phyloP scores from a whole-genome alignment of 23 red algal species.

The Gracilaria gracilis region DNA sequence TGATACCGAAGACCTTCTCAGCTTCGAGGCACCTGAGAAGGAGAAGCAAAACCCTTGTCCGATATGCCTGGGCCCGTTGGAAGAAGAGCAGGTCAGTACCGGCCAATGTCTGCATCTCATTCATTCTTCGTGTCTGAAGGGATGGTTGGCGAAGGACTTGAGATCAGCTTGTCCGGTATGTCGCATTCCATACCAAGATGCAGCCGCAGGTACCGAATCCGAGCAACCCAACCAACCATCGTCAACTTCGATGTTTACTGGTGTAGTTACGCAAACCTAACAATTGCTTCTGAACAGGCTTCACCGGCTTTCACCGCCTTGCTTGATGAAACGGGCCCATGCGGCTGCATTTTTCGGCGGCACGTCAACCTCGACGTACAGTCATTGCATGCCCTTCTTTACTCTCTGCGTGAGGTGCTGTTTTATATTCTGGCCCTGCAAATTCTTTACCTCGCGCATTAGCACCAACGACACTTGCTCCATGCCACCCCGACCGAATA shows the following conservation, averaged over 20 bases:
- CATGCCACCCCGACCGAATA: neutral
- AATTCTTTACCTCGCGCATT: neutral
- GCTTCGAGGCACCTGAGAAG: constrained; percentile 34
- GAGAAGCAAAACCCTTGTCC: constrained; percentile 38
- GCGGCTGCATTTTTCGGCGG: neutral
- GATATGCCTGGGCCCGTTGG: constrained; percentile 55
- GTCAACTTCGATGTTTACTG: neutral
- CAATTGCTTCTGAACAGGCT: neutral
- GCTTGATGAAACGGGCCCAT: neutral
- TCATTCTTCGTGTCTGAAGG: constrained; percentile 52
- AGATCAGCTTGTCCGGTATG: constrained; percentile 62
- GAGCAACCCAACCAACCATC: neutral
- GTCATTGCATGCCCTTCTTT: neutral
- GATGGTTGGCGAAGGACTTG: constrained; percentile 52
- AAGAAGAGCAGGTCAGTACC: constrained; percentile 38
- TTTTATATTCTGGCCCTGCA: constrained; percentile 9
- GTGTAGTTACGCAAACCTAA: constrained; percentile 5
- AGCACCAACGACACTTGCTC: neutral
- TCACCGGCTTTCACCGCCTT: neutral
- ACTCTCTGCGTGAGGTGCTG: constrained; percentile 5
- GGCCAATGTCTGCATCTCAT: constrained; percentile 54
- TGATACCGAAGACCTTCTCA: constrained; percentile 20
- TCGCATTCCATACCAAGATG: constrained; percentile 42
- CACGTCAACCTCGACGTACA: neutral
- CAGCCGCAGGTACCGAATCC: neutral